Conservation (phyloP, 495 filamentous ascomycete genomes). For the Bacidia rubella region DNA sequence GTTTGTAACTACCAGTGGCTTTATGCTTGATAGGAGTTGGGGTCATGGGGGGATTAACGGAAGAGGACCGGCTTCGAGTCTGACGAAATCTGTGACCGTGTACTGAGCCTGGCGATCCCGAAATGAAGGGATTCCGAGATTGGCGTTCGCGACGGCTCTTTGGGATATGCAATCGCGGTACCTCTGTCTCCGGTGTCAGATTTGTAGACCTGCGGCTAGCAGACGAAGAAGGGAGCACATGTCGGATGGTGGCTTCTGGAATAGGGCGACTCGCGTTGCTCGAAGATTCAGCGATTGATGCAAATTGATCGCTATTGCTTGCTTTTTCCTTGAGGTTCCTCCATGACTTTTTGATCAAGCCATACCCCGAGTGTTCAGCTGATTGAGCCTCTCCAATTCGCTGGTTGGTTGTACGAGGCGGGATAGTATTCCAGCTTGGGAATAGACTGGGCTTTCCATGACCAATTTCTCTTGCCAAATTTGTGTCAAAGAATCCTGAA, state of each 20-base stretch:
- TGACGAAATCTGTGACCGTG: not conserved
- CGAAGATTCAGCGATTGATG: not conserved
- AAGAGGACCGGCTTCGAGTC: not conserved
- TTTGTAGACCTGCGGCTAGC: not conserved
- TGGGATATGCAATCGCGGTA: not conserved
- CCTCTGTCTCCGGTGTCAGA: not conserved
- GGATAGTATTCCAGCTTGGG: not conserved
- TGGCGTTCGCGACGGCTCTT: not conserved
- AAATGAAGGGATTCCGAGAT: constrained; percentile 1
- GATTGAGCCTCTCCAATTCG: not conserved
- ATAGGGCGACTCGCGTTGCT: not conserved
- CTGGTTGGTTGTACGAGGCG: not conserved
- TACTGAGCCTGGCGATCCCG: not conserved
- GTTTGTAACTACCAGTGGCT: not conserved
- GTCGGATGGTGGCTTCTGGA: constrained; percentile 1
- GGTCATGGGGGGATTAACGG: not conserved
- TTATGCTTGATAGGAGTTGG: not conserved
- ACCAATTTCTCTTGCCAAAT: not conserved
- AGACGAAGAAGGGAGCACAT: not conserved
- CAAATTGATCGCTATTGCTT: not conserved
- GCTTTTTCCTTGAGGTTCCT: not conserved
- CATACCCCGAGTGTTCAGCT: not conserved
- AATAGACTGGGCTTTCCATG: not conserved
- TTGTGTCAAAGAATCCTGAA: not conserved
- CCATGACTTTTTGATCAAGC: constrained; percentile 1